Evolutionary conservation across 2,329 filamentous ascomycete genomes (phyloP).

Genomic region (Xylaria hypoxylon): DNA sequence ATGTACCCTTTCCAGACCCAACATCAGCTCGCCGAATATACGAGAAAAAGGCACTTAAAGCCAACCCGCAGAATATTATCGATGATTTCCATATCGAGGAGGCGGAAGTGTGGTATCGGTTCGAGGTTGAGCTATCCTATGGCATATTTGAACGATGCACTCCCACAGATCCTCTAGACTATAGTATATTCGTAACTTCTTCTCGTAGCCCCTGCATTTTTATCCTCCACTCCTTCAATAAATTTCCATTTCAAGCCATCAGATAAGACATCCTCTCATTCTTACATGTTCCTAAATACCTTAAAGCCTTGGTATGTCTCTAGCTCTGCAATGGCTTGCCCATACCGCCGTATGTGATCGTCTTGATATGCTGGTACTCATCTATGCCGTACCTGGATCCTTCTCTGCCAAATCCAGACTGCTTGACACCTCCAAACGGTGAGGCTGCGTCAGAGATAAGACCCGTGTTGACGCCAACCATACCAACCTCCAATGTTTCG

Average conservation of each 20-base stretch:
- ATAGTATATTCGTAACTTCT: too few species aligned
- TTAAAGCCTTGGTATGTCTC: background rate
- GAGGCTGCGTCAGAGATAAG: slow-evolving; percentile 68
- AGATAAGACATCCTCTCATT: slow-evolving; percentile 52
- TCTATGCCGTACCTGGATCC: slow-evolving; percentile 81
- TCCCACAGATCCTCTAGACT: too few species aligned
- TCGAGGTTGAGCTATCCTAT: too few species aligned
- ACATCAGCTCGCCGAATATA: too few species aligned
- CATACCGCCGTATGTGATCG: slow-evolving; percentile 66
- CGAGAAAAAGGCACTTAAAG: too few species aligned
- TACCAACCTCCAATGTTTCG: slow-evolving; percentile 82
- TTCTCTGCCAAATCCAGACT: slow-evolving; percentile 84
- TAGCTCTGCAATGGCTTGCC: slow-evolving; percentile 64
- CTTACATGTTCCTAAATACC: background rate
- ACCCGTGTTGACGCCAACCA: slow-evolving; percentile 88
- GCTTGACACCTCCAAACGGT: slow-evolving; percentile 83
- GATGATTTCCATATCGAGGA: too few species aligned
- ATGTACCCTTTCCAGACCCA: too few species aligned
- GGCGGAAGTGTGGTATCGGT: too few species aligned
- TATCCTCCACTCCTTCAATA: background rate
- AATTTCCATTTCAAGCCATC: background rate
- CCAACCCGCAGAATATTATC: too few species aligned
- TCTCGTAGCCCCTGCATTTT: too few species aligned
- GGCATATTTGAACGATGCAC: too few species aligned
- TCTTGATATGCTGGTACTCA: slow-evolving; percentile 82